Conservation (phyloP, 305 asterid genomes). For the Fraxinus nigra region DNA sequence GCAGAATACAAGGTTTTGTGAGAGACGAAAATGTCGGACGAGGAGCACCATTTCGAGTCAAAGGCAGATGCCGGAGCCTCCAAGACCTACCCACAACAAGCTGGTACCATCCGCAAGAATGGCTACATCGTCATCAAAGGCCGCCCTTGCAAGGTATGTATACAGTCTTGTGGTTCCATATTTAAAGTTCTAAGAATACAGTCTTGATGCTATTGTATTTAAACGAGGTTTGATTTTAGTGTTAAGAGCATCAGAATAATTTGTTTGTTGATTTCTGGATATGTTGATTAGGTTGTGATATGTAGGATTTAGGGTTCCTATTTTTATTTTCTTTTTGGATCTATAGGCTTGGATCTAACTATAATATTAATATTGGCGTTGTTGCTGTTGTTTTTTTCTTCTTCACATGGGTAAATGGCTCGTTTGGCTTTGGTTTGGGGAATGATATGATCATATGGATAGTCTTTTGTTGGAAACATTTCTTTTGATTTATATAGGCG, state of each 20-base stretch:
- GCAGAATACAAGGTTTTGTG: too few relatives aligned
- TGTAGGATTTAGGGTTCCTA: not conserved
- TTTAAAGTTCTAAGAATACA: not conserved
- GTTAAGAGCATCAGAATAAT: not conserved
- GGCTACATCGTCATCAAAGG: conserved; percentile 67
- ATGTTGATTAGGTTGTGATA: not conserved
- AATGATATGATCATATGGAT: not conserved
- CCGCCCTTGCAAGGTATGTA: conserved; percentile 68
- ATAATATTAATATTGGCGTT: not conserved
- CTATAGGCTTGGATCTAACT: not conserved
- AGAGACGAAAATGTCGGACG: too few relatives aligned
- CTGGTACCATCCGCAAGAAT: conserved; percentile 66
- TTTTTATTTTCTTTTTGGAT: too few relatives aligned
- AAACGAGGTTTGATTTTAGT: not conserved
- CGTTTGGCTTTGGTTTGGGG: not conserved
- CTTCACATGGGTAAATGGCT: not conserved
- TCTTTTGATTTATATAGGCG: not conserved
- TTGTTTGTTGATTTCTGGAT: not conserved
- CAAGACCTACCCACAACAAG: too few relatives aligned
- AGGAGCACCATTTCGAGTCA: too few relatives aligned
- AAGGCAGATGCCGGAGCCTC: too few relatives aligned
- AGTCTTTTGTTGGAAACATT: not conserved
- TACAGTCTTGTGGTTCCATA: not conserved
- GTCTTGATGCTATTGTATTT: not conserved
- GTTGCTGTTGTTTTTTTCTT: not conserved